These are phyloP conservation scores for Anethum foeniculum DNA, from an alignment of 140 eudicot species.

Conservation along the genomic window DNA sequence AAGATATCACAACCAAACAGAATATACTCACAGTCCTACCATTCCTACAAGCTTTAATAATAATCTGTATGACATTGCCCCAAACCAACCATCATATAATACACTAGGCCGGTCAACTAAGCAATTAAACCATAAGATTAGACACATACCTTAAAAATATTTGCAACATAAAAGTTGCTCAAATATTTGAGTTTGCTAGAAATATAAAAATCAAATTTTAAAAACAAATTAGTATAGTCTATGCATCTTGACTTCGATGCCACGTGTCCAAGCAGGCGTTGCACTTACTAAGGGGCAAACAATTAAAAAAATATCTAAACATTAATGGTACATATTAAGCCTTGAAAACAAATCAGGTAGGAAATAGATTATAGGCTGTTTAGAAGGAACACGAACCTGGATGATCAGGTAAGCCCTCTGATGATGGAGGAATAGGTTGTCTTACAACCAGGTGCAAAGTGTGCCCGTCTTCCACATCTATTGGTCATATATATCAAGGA, in stretches of 20 bases:
- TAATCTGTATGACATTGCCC: background rate
- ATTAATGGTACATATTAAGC: background rate
- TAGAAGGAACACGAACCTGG: constrained; percentile 39
- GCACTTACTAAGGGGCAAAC: background rate
- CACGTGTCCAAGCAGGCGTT: background rate
- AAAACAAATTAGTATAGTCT: background rate
- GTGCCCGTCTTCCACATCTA: constrained; percentile 99
- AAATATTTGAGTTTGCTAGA: background rate
- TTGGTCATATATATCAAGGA: constrained; percentile 34
- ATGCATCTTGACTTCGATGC: background rate
- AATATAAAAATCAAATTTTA: background rate
- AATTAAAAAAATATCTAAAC: background rate
- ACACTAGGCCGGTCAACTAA: background rate
- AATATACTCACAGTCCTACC: background rate
- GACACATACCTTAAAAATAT: background rate
- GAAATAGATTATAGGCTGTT: background rate
- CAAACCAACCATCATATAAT: background rate
- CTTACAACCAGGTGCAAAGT: constrained; percentile 89
- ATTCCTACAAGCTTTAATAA: background rate
- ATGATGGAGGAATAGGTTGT: constrained; percentile 49
- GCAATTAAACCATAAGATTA: background rate
- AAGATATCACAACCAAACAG: background rate
- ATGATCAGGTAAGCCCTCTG: constrained; percentile 43
- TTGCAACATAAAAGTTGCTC: background rate
- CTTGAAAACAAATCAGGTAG: background rate